Evolutionary conservation across 331 rosid species (phyloP), one percentile per base, ranked within the genome.

Genomic region (Quercus tomentella): DNA sequence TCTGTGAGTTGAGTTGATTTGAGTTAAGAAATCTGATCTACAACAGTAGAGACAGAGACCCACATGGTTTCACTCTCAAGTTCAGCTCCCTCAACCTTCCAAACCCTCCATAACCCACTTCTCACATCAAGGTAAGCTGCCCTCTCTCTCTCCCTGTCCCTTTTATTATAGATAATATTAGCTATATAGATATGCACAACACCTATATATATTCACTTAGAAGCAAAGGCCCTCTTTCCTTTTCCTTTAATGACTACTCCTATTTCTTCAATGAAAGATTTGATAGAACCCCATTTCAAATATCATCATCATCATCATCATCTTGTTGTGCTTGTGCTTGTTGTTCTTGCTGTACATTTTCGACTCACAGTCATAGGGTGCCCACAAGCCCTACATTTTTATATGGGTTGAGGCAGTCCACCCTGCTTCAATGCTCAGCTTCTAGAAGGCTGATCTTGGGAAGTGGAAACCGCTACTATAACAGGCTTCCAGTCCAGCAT

Each of bases 381-480:
- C 72, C 90, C 70, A 18, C 80, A 61, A 82, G 72, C 77, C 73
- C 91, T 76, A 76, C 80, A 77, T 78, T 78, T 82, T 74, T 90
- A 16, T 87, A 73, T 86, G 99, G 98, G 58, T 80, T 89, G 82
- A 91, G 94, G 89, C 99, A 96, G 70, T 93, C 93, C 58, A 52
- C 91, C 55, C 73, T 96, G 82, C 92, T 96, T 83, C 98, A 87
- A 52, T 79, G 90, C 88, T 81, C 95, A 23, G 86, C 88, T 74
- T 87, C 87, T 78, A 92, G 93, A 83, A 92, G 92, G 87, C 75
- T 95, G 86, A 76, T 89, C 77, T 85, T 91, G 83, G 84, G 89
- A 49, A 78, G 83, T 31, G 70, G 86, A 45, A 88, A 89, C 62
- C 76, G 81, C 72, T 87, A 74, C 77, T 45, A 72, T 84, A 60